Conservation (phyloP, 169 alveolate species). For the Miamiensis avidus region DNA sequence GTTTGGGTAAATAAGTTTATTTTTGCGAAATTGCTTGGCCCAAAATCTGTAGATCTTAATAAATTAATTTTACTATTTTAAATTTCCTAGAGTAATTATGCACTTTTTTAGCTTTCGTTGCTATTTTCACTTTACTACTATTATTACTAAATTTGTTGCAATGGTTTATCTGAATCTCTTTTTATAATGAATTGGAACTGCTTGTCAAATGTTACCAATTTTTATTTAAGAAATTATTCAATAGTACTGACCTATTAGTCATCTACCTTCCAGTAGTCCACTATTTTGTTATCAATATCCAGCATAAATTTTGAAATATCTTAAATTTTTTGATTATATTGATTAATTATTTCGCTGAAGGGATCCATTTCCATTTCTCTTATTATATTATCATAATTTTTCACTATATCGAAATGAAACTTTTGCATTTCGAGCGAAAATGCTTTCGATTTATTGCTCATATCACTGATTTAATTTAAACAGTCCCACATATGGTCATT, state of each 20-base stretch:
- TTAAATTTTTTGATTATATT: no score
- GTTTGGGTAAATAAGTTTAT: no score
- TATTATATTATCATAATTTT: not conserved
- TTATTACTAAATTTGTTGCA: no score
- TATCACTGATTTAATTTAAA: not conserved
- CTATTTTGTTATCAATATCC: not conserved
- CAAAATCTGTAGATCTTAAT: not conserved
- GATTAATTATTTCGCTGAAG: not conserved
- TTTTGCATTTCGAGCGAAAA: not conserved
- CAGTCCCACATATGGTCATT: not conserved
- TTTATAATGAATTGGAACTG: no score
- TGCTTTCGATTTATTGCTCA: not conserved
- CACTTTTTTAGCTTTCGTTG: not conserved
- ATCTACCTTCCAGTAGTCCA: not conserved
- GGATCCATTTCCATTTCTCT: not conserved
- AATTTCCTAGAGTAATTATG: not conserved
- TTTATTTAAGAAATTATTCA: not conserved
- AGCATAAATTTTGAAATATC: no score
- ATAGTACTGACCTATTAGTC: no score
- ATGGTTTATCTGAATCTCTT: no score
- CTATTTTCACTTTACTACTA: not conserved
- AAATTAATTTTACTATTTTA: no score
- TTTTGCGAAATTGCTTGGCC: not conserved
- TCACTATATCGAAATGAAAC: not conserved
- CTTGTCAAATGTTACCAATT: no score